Percentiles rank a stretch among this genome's conserved stretches.
These are phyloP conservation scores for Anethum foeniculum DNA, from an alignment of 140 eudicot species.

Conservation along the genomic window DNA sequence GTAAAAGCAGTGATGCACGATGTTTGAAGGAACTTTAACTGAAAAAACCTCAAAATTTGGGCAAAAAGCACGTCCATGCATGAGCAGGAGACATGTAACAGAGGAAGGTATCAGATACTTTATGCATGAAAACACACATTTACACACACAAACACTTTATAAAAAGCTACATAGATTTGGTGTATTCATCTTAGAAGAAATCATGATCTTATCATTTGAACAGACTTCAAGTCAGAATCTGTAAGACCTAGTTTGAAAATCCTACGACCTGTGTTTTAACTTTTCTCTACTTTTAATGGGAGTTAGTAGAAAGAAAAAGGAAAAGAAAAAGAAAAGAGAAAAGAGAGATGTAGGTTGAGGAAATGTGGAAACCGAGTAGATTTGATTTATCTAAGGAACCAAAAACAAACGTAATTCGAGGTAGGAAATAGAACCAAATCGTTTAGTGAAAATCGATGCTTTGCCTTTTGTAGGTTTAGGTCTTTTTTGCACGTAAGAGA, in stretches of 20 bases:
- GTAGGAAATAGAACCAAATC: conserved; percentile 10
- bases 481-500: conserved; percentile 25
- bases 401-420: neutral
- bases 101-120: conserved; percentile 19
- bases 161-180: conserved; percentile 4
- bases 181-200: conserved; percentile 25
- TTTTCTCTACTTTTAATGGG: conserved; percentile 29
- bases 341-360: neutral
- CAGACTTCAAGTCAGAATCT: neutral
- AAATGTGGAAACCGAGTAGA: conserved; percentile 26
- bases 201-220: conserved; percentile 22
- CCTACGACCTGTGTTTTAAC: neutral
- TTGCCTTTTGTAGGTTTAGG: conserved; percentile 11
- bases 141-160: neutral
- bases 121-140: conserved; percentile 16
- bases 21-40: neutral
- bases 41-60: conserved; percentile 1
- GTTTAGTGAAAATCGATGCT: conserved; percentile 1
- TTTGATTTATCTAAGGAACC: conserved; percentile 17
- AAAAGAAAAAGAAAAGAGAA: neutral
- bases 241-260: neutral
- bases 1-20: neutral
- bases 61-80: conserved; percentile 26
- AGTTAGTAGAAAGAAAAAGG: conserved; percentile 9
- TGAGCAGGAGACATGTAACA: conserved; percentile 16